A percentile compares a stretch with the other conserved stretches of the same genome.
These are phyloP conservation scores for Phytopythium litorale DNA, from an alignment of 352 stramenopile species.

Conservation along the genomic window DNA sequence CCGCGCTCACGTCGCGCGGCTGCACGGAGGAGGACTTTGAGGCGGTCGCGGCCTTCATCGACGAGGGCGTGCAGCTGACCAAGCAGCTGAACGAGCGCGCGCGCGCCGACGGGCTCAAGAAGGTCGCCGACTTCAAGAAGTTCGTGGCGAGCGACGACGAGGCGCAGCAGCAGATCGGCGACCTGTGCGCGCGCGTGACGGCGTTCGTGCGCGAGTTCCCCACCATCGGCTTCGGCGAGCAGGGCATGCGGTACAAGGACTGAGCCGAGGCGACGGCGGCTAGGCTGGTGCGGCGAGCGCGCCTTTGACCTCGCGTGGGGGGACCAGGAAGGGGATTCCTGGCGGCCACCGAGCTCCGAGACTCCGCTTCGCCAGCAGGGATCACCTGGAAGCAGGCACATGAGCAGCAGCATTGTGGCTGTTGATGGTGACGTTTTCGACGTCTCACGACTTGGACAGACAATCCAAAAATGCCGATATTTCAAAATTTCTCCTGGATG, in stretches of 20 bases:
- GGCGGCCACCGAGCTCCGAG: neutral
- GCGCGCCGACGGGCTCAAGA: constrained; percentile 92
- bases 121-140: constrained; percentile 89
- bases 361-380: too few relatives aligned
- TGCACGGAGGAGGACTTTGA: constrained; percentile 96
- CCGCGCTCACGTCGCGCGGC: constrained; percentile 94
- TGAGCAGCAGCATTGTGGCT: too few relatives aligned
- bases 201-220: constrained; percentile 95
- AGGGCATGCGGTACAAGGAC: constrained; percentile 90
- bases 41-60: constrained; percentile 94
- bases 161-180: constrained; percentile 56
- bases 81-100: constrained; percentile 88
- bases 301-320: neutral
- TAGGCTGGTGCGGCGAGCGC: neutral
- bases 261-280: constrained; percentile 8
- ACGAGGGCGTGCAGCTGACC: constrained; percentile 93
- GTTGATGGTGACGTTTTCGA: too few relatives aligned
- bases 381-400: too few relatives aligned
- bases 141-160: constrained; percentile 60
- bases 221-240: constrained; percentile 94
- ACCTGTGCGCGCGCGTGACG: constrained; percentile 88
- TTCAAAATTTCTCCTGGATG: too few relatives aligned
- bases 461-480: too few relatives aligned
- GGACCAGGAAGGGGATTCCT: neutral
- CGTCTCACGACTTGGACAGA: too few relatives aligned